phyloP scores from a whole-genome alignment of 2,329 filamentous ascomycete genomes.

The Aspergillus sergii region DNA sequence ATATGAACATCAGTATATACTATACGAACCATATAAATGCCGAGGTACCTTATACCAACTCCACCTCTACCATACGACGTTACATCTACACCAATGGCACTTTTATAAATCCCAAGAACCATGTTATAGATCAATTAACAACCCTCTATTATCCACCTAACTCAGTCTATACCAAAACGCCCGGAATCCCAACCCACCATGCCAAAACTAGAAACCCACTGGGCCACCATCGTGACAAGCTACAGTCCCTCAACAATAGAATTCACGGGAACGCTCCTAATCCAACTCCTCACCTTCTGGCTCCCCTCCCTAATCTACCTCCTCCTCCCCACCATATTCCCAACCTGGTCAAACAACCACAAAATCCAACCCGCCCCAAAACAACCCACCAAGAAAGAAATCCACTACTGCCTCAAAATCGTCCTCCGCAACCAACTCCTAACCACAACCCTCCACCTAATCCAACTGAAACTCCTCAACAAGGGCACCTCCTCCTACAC shows the following conservation, averaged over 20 bases:
- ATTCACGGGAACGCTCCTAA: conserved; percentile 28
- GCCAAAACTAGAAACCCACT: background rate
- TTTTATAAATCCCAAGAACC: background rate
- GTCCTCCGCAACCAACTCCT: conserved; percentile 54
- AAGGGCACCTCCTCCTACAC: conserved; percentile 37
- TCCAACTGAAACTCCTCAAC: conserved; percentile 2
- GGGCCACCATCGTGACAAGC: conserved; percentile 7
- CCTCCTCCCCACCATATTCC: conserved; percentile 49
- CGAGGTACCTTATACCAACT: conserved; percentile 2
- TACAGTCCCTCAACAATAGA: conserved; percentile 23
- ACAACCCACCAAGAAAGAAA: conserved; percentile 52
- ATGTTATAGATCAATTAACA: background rate
- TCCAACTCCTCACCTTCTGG: conserved; percentile 30
- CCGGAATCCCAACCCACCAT: background rate
- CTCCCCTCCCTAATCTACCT: conserved; percentile 42
- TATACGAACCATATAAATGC: background rate
- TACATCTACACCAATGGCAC: background rate
- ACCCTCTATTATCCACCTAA: background rate
- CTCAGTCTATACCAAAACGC: background rate
- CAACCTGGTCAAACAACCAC: conserved; percentile 53
- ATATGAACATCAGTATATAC: background rate
- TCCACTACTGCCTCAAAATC: conserved; percentile 47
- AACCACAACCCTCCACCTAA: conserved; percentile 36
- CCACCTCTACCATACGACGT: background rate
- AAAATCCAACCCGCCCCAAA: conserved; percentile 58